Percentiles rank a stretch among this genome's conserved stretches.
phyloP scores from a whole-genome alignment of 2,329 filamentous ascomycete species.

The Fusarium sp. region DNA sequence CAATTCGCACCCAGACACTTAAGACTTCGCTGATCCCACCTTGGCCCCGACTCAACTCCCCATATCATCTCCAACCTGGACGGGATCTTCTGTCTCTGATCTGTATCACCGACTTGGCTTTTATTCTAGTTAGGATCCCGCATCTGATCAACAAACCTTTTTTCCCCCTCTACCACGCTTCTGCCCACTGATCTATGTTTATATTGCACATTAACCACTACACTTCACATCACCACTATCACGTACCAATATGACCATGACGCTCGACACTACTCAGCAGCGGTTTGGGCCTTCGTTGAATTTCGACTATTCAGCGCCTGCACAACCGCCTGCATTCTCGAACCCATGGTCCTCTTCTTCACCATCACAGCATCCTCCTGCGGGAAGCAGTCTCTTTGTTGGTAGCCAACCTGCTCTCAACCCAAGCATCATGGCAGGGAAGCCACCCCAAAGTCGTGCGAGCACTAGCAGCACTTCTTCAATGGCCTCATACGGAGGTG shows the following conservation, averaged over 20 bases:
- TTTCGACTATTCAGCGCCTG: slow-evolving; percentile 75
- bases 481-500: slow-evolving; percentile 76
- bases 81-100: slow-evolving; percentile 53
- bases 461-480: slow-evolving; percentile 67
- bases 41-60: slow-evolving; percentile 47
- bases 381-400: slow-evolving; percentile 72
- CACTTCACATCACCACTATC: slow-evolving; percentile 28
- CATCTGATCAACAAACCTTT: slow-evolving; percentile 63
- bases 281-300: slow-evolving; percentile 78
- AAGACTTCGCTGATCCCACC: slow-evolving; percentile 70
- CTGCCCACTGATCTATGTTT: slow-evolving; percentile 39
- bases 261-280: slow-evolving; percentile 89
- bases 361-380: slow-evolving; percentile 54
- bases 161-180: slow-evolving; percentile 35
- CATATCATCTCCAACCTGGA: slow-evolving; percentile 47
- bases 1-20: slow-evolving; percentile 60
- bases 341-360: slow-evolving; percentile 82
- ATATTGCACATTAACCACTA: slow-evolving; percentile 33
- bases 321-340: slow-evolving; percentile 78
- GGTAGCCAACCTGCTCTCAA: slow-evolving; percentile 66
- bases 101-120: slow-evolving; percentile 59
- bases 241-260: slow-evolving; percentile 84
- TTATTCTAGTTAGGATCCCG: slow-evolving; percentile 57
- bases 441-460: slow-evolving; percentile 61
- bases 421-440: slow-evolving; percentile 62